Conservation (phyloP, 1,284 basidiomycete species). For the Neotropicomus parvogracilis region DNA sequence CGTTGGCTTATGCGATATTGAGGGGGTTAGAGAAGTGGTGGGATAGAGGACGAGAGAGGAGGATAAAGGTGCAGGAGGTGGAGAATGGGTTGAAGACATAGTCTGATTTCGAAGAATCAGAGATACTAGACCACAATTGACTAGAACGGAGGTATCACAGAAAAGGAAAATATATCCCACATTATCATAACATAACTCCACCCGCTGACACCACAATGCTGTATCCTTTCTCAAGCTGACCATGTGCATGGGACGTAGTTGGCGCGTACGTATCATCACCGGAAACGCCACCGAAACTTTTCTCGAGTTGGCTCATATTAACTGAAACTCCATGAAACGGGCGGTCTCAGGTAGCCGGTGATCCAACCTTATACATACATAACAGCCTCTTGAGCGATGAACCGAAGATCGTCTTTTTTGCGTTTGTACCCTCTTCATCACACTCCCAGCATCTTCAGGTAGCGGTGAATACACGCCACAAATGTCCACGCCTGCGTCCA, state of each 20-base stretch:
- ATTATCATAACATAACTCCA: too few species aligned
- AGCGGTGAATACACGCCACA: background rate
- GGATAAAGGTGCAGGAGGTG: background rate
- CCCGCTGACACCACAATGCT: too few species aligned
- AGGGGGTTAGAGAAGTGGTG: slow-evolving; percentile 39
- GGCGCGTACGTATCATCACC: too few species aligned
- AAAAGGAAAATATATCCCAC: background rate
- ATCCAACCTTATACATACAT: background rate
- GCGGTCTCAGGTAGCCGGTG: background rate
- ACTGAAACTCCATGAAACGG: too few species aligned
- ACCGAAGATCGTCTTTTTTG: background rate
- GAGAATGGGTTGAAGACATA: slow-evolving; percentile 4
- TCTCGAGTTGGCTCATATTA: too few species aligned
- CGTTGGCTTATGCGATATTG: slow-evolving; percentile 38
- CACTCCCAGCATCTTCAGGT: background rate
- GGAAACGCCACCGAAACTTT: too few species aligned
- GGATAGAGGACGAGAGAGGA: slow-evolving; percentile 4
- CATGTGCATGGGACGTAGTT: too few species aligned
- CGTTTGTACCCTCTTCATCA: background rate
- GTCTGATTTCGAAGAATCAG: background rate
- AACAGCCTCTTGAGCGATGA: too few species aligned
- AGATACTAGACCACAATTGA: too few species aligned
- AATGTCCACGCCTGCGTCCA: slow-evolving; percentile 11
- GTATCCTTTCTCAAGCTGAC: too few species aligned
- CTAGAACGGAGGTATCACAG: too few species aligned